Conservation (phyloP, 2,329 filamentous ascomycete species). For the Colletotrichum higginsianum region DNA sequence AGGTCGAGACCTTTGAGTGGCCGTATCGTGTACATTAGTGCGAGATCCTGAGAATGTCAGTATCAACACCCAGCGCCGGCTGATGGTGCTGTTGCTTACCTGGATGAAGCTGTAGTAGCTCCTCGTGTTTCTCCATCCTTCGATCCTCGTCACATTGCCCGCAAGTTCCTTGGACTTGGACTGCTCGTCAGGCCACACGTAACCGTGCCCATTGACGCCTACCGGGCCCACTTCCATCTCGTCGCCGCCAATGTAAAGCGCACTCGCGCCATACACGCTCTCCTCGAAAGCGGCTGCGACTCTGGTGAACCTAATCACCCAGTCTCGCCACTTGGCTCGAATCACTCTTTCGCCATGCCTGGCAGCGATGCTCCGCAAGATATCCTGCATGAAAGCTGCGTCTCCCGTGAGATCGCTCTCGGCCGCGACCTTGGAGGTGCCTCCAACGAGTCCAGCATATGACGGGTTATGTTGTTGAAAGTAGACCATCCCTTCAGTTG, state of each 20-base stretch:
- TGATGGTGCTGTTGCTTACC: constrained; percentile 59
- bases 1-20: constrained; percentile 88
- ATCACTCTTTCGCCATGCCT: constrained; percentile 92
- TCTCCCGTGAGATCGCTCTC: constrained; percentile 84
- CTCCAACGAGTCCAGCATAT: constrained; percentile 65
- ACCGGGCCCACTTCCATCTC: constrained; percentile 73
- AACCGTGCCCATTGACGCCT: constrained; percentile 85
- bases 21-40: constrained; percentile 73
- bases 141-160: constrained; percentile 92
- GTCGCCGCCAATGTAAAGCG: constrained; percentile 86
- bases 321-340: constrained; percentile 92
- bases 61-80: not conserved
- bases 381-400: constrained; percentile 87
- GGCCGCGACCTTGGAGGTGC: constrained; percentile 57
- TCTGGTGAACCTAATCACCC: constrained; percentile 94
- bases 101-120: constrained; percentile 97
- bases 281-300: constrained; percentile 96
- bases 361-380: constrained; percentile 86
- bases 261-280: constrained; percentile 92
- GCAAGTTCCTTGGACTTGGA: constrained; percentile 88
- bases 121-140: constrained; percentile 95
- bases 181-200: constrained; percentile 91
- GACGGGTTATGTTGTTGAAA: constrained; percentile 86
- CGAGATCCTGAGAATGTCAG: constrained; percentile 68
- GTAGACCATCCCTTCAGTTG: constrained; percentile 88